Evolutionary conservation across 345 rosid species (phyloP).

Genomic region (Cardamine resedifolia): DNA sequence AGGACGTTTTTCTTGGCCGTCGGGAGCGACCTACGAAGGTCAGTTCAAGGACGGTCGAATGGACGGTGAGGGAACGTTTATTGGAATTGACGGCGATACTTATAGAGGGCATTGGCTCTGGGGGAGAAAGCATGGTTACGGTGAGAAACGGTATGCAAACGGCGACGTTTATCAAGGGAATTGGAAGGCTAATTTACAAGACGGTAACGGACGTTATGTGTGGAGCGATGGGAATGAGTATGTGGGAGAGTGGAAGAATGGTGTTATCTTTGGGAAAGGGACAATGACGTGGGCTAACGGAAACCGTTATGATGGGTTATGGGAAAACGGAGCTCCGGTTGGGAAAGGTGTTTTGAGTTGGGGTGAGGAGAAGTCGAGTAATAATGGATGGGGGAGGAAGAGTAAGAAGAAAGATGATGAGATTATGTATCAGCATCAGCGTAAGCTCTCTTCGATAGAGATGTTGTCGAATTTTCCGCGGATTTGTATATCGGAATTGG

Average conservation of each 20-base stretch:
- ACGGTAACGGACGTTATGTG: slow-evolving; percentile 61
- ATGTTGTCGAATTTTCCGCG: slow-evolving; percentile 51
- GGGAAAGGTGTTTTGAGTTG: slow-evolving; percentile 62
- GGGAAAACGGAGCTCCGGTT: slow-evolving; percentile 68
- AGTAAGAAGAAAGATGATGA: slow-evolving; percentile 35
- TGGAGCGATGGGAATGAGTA: slow-evolving; percentile 70
- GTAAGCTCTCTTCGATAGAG: slow-evolving; percentile 70
- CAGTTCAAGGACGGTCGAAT: slow-evolving; percentile 60
- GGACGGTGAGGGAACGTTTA: slow-evolving; percentile 65
- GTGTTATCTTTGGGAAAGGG: slow-evolving; percentile 57
- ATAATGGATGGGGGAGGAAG: slow-evolving; percentile 37
- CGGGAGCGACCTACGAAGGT: slow-evolving; percentile 74
- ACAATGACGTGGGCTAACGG: slow-evolving; percentile 57
- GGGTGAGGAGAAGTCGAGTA: slow-evolving; percentile 37
- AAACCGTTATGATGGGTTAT: slow-evolving; percentile 56
- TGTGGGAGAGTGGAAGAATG: slow-evolving; percentile 61
- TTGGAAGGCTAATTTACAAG: slow-evolving; percentile 59
- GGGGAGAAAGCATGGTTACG: slow-evolving; percentile 64
- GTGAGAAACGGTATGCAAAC: slow-evolving; percentile 55
- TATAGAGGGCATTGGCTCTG: slow-evolving; percentile 57
- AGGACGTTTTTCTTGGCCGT: slow-evolving; percentile 76
- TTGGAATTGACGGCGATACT: slow-evolving; percentile 61
- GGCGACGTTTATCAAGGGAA: slow-evolving; percentile 62
- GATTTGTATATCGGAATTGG: slow-evolving; percentile 66
- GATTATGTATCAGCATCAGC: slow-evolving; percentile 37